phyloP scores from a whole-genome alignment of 2,329 filamentous ascomycete genomes.

The Stachybotrys echinatus region DNA sequence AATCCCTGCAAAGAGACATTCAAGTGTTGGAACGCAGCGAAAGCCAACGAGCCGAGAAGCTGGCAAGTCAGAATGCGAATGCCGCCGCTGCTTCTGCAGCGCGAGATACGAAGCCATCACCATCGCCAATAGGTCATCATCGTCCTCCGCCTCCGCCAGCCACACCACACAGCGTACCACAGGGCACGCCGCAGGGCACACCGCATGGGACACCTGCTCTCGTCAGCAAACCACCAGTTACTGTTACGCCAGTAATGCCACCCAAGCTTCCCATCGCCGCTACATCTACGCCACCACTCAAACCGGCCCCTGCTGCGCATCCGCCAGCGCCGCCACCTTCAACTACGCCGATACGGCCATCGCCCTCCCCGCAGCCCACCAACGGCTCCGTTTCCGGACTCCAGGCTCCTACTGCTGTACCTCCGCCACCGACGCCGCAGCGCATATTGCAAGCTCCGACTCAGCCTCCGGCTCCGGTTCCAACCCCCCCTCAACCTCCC shows the following conservation, averaged over 20 bases:
- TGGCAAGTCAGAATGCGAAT: constrained; percentile 28
- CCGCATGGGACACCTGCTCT: constrained; percentile 12
- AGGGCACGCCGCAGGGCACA: constrained; percentile 16
- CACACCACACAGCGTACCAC: constrained; percentile 10
- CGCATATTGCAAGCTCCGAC: constrained; percentile 24
- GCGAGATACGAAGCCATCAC: constrained; percentile 22
- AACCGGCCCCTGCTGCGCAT: constrained; percentile 21
- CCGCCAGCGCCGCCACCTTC: constrained; percentile 17
- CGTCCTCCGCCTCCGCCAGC: constrained; percentile 16
- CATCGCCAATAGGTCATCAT: constrained; percentile 14
- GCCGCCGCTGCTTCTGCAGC: constrained; percentile 24
- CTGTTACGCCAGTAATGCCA: constrained; percentile 25
- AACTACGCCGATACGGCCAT: constrained; percentile 20
- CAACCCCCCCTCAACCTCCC: constrained; percentile 22
- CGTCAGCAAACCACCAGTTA: constrained; percentile 16
- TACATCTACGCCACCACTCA: constrained; percentile 12
- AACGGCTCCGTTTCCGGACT: constrained; percentile 25
- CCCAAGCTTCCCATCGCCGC: constrained; percentile 23
- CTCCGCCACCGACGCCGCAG: constrained; percentile 21
- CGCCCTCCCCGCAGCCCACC: constrained; percentile 22
- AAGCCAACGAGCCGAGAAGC: constrained; percentile 28
- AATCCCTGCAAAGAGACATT: constrained; percentile 61
- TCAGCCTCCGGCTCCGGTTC: constrained; percentile 23
- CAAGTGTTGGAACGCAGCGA: constrained; percentile 55
- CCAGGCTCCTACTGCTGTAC: constrained; percentile 28